A percentile compares a stretch with the other conserved stretches of the same genome.
These are phyloP conservation scores for Diplodia corticola DNA, from an alignment of 2,329 filamentous ascomycete species.

Conservation along the genomic window DNA sequence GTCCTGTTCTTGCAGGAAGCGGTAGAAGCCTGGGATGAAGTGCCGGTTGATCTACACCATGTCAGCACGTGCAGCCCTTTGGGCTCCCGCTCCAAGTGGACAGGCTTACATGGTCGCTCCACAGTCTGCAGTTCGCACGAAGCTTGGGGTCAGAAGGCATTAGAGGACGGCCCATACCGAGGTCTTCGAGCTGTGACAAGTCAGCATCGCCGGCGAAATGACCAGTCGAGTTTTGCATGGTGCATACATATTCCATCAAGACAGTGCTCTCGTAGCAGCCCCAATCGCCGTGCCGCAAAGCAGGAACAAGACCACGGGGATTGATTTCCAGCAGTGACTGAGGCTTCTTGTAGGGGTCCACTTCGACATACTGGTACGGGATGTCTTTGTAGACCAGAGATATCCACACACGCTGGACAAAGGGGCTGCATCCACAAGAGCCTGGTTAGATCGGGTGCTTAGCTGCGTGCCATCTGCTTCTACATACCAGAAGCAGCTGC, in stretches of 20 bases:
- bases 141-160: constrained; percentile 66
- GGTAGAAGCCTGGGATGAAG: constrained; percentile 76
- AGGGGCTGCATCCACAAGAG: constrained; percentile 58
- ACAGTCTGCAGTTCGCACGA: constrained; percentile 73
- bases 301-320: constrained; percentile 73
- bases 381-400: constrained; percentile 77
- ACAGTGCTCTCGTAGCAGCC: constrained; percentile 79
- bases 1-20: constrained; percentile 67
- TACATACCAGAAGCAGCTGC: constrained; percentile 77
- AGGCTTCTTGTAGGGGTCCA: constrained; percentile 76
- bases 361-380: constrained; percentile 82
- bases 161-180: constrained; percentile 60
- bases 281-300: constrained; percentile 76
- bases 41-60: constrained; percentile 67
- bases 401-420: constrained; percentile 88
- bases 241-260: constrained; percentile 75
- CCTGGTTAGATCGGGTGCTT: not conserved
- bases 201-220: not conserved
- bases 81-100: not conserved
- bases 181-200: constrained; percentile 67
- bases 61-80: not conserved
- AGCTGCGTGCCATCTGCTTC: not conserved
- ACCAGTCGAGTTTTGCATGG: not conserved
- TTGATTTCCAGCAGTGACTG: constrained; percentile 72
- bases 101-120: constrained; percentile 69